Conservation (phyloP, 805 yeast species). For the Vanderwaltozyma yarrowii region DNA sequence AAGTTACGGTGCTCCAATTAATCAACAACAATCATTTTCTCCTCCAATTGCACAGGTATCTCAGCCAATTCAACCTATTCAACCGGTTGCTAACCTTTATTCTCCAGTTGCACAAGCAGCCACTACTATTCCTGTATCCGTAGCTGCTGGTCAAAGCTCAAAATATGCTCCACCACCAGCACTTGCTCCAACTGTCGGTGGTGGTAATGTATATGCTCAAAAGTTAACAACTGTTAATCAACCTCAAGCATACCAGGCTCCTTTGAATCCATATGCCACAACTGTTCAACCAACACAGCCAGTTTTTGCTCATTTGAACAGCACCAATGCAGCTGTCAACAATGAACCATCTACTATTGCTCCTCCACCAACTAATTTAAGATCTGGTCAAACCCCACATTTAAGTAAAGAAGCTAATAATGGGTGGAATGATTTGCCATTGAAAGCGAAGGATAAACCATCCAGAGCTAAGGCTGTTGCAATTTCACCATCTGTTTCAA, state of each 20-base stretch:
- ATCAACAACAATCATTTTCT: neutral
- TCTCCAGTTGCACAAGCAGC: conserved; percentile 5
- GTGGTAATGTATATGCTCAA: conserved; percentile 20
- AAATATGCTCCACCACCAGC: conserved; percentile 16
- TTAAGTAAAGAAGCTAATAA: conserved; percentile 28
- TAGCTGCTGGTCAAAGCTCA: conserved; percentile 12
- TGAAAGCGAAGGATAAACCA: conserved; percentile 22
- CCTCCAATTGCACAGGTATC: conserved; percentile 2
- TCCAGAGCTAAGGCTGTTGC: conserved; percentile 30
- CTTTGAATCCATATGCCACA: conserved; percentile 10
- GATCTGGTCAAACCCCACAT: conserved; percentile 29
- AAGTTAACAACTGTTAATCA: conserved; percentile 11
- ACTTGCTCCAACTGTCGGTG: conserved; percentile 13
- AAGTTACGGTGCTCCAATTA: neutral
- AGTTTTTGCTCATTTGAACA: conserved; percentile 3
- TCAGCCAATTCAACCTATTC: neutral
- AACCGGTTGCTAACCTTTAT: conserved; percentile 2
- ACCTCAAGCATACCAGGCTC: conserved; percentile 11
- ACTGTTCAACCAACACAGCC: conserved; percentile 9
- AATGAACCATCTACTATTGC: conserved; percentile 5
- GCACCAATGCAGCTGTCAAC: neutral
- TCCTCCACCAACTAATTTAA: conserved; percentile 30
- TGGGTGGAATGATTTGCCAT: conserved; percentile 31
- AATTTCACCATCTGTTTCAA: conserved; percentile 25
- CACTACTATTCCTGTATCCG: conserved; percentile 12